Evolutionary conservation across 257 asterid genomes (phyloP), one percentile per base, ranked within the genome.

Genomic region (Rehmannia glutinosa): DNA sequence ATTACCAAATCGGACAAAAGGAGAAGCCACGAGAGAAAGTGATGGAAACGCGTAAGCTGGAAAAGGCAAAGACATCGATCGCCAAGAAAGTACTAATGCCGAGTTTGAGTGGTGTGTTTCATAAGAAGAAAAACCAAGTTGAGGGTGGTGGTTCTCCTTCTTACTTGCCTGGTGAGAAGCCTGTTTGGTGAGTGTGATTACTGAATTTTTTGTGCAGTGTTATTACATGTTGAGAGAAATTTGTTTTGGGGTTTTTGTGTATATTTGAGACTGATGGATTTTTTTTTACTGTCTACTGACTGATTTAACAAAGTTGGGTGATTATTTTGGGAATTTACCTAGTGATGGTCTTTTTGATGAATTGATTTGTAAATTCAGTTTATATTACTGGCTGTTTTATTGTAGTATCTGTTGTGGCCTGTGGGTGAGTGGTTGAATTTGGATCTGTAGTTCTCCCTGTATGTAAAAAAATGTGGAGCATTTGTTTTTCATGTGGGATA

Each of bases 131-230:
- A 66, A 77, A 45, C 62, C 85, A 76, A 45, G 82, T 71, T 8
- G 86, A 79, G 56, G 86, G 85, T 20, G 79, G 85, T 20, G 82
- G 85, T 61, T 76, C 87, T 23, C 84, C 85, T 67, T 81, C 95
- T 24, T 73, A 68, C 68, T 75, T 78, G 32, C 89, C 92, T 12
- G 83, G 88, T 23, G 90, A 86, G 73, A 72, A 75, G 69, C 68
- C 81, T 25, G 39, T 66, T 21, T 86, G 85, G 86, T 75, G 66
- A 71, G 56, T 38, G 50, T 28, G 50, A 15, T 66, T 24, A 13
- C 25, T 8, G 8, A n/a, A n/a, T 28, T 63, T 73, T 32, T 51
- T 63, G 74, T 58, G 69, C 75, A 43, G 65, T 71, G 35, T 23
- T n/a, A 20, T 55, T 11, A 6, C 19, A n/a, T 9, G 55, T 38